These are phyloP conservation scores for Ceratocystis destructans DNA, from an alignment of 2,329 filamentous ascomycete genomes.

Conservation along the genomic window DNA sequence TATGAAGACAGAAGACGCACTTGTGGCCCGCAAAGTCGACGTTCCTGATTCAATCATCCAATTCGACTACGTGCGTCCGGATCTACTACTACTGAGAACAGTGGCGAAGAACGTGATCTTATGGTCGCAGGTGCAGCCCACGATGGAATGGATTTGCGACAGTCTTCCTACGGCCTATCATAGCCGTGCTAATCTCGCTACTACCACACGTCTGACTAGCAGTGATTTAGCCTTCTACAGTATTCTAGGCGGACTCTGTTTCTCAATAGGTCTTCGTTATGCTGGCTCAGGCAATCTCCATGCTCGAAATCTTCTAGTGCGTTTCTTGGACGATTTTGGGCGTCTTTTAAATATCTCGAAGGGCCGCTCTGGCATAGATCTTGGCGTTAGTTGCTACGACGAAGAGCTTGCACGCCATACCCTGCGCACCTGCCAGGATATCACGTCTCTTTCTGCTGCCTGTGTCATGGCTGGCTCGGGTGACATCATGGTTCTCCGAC, in stretches of 20 bases:
- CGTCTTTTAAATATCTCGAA: slow-evolving; percentile 51
- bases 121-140: slow-evolving; percentile 71
- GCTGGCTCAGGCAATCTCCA: slow-evolving; percentile 55
- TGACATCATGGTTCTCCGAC: slow-evolving; percentile 70
- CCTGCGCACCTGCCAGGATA: slow-evolving; percentile 79
- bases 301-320: slow-evolving; percentile 69
- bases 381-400: slow-evolving; percentile 49
- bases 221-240: slow-evolving; percentile 86
- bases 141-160: slow-evolving; percentile 57
- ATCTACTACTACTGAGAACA: slow-evolving; percentile 80
- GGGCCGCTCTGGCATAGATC: slow-evolving; percentile 23
- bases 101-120: slow-evolving; percentile 83
- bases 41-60: slow-evolving; percentile 80
- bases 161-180: slow-evolving; percentile 62
- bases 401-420: slow-evolving; percentile 70
- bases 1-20: slow-evolving; percentile 86
- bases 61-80: slow-evolving; percentile 89
- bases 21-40: slow-evolving; percentile 81
- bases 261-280: slow-evolving; percentile 59
- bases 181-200: slow-evolving; percentile 39
- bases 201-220: slow-evolving; percentile 43
- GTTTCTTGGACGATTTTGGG: slow-evolving; percentile 77
- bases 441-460: slow-evolving; percentile 66
- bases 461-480: slow-evolving; percentile 95
- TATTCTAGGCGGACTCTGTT: slow-evolving; percentile 78